These are phyloP conservation scores for Fraxinus paxiana DNA, from an alignment of 305 asterid species.

Conservation along the genomic window DNA sequence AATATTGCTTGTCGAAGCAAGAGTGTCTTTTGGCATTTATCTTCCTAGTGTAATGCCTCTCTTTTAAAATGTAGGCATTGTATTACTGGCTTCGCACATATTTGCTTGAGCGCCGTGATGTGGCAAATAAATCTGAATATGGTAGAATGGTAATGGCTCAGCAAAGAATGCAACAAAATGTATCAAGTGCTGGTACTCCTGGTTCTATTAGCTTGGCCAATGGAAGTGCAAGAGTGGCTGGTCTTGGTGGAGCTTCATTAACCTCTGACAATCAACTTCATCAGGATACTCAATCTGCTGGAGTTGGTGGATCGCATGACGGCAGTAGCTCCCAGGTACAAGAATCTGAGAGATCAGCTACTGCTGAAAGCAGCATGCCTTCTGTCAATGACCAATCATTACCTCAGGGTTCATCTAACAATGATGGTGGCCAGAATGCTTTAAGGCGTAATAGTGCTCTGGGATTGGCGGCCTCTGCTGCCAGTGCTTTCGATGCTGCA, in stretches of 20 bases:
- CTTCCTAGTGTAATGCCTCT: constrained; percentile 21
- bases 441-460: constrained; percentile 74
- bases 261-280: constrained; percentile 77
- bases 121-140: constrained; percentile 90
- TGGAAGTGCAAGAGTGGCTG: constrained; percentile 64
- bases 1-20: constrained; percentile 19
- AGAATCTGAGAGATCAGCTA: constrained; percentile 73
- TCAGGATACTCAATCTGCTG: constrained; percentile 69
- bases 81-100: constrained; percentile 99
- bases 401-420: constrained; percentile 61
- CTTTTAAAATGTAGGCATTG: constrained; percentile 59
- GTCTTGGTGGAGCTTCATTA: constrained; percentile 63
- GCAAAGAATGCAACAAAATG: constrained; percentile 95
- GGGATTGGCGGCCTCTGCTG: constrained; percentile 85
- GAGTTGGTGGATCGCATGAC: constrained; percentile 74
- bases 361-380: constrained; percentile 65
- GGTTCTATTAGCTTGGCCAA: constrained; percentile 61
- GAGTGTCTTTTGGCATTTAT: constrained; percentile 12
- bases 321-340: constrained; percentile 71
- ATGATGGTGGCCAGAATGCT: constrained; percentile 72
- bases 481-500: constrained; percentile 98
- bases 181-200: constrained; percentile 52
- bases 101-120: constrained; percentile 97
- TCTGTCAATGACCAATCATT: constrained; percentile 68
- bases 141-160: constrained; percentile 98